Evolutionary conservation across 2,329 filamentous ascomycete species (phyloP), one percentile per base, ranked within the genome.

Genomic region (Exophiala mesophila): DNA sequence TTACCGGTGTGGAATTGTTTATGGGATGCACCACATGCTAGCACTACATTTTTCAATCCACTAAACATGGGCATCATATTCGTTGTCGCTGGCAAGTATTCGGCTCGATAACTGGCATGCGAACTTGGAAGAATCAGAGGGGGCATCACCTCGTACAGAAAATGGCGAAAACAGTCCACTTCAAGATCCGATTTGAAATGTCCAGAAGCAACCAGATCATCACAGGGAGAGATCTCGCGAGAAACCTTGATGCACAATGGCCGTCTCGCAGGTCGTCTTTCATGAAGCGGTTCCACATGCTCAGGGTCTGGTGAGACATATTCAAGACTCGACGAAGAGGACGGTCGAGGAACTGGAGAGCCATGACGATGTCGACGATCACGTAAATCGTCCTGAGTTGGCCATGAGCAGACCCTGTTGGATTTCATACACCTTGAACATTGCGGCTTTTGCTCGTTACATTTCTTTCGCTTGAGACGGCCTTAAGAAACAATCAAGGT

Each of bases 391-490:
- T 48, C 48, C 29, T 45, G 32, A n/a, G 17, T 39, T 19, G 48
- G 48, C 47, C 47, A 49, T 4, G 18, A 26, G 24, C 48, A 51
- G 12, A 17, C 21, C 28, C 48, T 41, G n/a, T 45, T 43, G n/a
- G 48, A 47, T 36, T 49, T 51, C 35, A 38, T 34, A 32, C 48
- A 51, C 28, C 41, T 47, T 21, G 38, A 37, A 18, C 48, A 51
- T 5, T 32, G 24, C 9, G 45, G 37, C n/a, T 23, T 36, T 19
- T 34, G 31, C 23, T 51, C 45, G 16, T 41, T 39, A 24, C 48
- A 51, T 36, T 51, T 45, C 26, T 45, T 48, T 9, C 41, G 26
- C 41, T 41, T 21, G n/a, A 15, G 18, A 15, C 47, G 39, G 21
- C 47, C 47, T 44, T 15, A n/a, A n/a, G n/a, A 29, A 18, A 29